Conservation (phyloP, 192 early-diverging fungal genomes). For the Dissophora ornata region DNA sequence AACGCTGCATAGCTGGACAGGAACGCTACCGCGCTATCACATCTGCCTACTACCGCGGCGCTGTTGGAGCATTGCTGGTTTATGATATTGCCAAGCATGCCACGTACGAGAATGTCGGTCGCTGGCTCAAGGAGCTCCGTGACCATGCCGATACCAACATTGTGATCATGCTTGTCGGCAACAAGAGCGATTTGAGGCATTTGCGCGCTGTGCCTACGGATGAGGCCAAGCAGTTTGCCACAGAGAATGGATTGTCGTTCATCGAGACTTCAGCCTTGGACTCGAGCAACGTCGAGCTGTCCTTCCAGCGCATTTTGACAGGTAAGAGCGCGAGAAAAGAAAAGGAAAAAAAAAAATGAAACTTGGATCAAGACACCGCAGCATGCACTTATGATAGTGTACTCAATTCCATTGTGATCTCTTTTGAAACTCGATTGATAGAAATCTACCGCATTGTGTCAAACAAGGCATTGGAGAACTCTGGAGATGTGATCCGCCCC, state of each 20-base stretch:
- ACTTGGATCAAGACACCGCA: neutral
- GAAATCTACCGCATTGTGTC: conserved; percentile 97
- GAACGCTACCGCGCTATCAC: conserved; percentile 90
- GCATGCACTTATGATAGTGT: neutral
- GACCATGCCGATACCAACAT: conserved; percentile 98
- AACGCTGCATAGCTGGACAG: conserved; percentile 62
- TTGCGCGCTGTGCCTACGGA: conserved; percentile 96
- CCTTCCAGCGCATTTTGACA: conserved; percentile 95
- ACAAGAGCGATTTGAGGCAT: conserved; percentile 99
- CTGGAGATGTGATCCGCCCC: conserved; percentile 74
- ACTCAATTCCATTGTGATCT: conserved; percentile 2
- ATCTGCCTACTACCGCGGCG: conserved; percentile 93
- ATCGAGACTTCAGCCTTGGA: conserved; percentile 99
- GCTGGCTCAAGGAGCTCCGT: conserved; percentile 98
- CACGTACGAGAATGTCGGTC: conserved; percentile 95
- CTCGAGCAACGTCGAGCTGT: conserved; percentile 94
- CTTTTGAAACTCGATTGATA: conserved; percentile 24
- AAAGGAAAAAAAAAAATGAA: conserved; percentile 2
- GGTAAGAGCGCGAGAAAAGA: too few species aligned
- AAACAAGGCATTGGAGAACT: conserved; percentile 92
- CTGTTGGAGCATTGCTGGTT: conserved; percentile 95
- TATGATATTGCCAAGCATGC: conserved; percentile 98
- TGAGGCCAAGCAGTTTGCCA: conserved; percentile 97
- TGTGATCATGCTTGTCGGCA: conserved; percentile 99
- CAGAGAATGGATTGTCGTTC: conserved; percentile 94